Conservation (phyloP, 2,329 filamentous ascomycete genomes). For the Capronia coronata region DNA sequence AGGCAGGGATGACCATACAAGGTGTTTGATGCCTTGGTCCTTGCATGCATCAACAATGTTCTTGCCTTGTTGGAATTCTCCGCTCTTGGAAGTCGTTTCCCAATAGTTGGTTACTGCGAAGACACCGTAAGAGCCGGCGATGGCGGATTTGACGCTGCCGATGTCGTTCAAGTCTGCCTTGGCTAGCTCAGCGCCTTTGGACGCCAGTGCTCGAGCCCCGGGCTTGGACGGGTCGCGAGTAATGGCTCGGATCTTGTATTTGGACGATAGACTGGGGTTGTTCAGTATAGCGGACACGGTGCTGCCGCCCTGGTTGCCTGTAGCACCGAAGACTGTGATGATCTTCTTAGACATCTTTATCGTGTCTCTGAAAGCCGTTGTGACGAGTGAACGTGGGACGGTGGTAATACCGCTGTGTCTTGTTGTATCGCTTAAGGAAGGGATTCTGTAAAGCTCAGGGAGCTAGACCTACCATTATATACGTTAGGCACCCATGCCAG, state of each 20-base stretch:
- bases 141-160: slow-evolving; percentile 37
- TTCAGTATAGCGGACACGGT: slow-evolving; percentile 43
- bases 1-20: slow-evolving; percentile 40
- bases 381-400: not conserved
- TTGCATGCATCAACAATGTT: slow-evolving; percentile 37
- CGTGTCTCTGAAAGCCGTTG: slow-evolving; percentile 8
- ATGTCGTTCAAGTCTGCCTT: slow-evolving; percentile 37
- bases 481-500: no score
- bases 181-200: slow-evolving; percentile 33
- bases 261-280: slow-evolving; percentile 40
- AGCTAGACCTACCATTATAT: not conserved
- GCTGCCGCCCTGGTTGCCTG: slow-evolving; percentile 48
- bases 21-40: slow-evolving; percentile 34
- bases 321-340: slow-evolving; percentile 48
- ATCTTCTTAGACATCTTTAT: slow-evolving; percentile 29
- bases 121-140: slow-evolving; percentile 44
- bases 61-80: slow-evolving; percentile 34
- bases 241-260: slow-evolving; percentile 47
- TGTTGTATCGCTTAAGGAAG: no score
- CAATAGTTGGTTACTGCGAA: slow-evolving; percentile 46
- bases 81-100: slow-evolving; percentile 37
- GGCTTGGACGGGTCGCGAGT: slow-evolving; percentile 42
- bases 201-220: slow-evolving; percentile 29
- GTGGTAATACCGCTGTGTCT: no score
- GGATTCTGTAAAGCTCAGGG: no score